Conservation (phyloP, 352 stramenopile species). For the Globisporangium solare region DNA sequence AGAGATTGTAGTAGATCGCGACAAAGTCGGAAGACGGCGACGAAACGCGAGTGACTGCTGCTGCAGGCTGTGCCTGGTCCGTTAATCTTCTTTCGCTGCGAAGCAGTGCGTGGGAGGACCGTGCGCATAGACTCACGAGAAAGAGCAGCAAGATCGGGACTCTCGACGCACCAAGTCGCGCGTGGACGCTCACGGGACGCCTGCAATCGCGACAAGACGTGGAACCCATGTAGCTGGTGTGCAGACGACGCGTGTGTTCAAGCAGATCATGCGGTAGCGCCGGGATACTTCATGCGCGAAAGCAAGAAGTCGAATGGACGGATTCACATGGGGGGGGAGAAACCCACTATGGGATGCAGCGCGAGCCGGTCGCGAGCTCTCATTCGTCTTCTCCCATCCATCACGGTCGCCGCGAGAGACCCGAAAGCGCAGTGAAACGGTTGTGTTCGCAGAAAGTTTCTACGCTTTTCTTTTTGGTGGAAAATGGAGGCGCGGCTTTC, state of each 20-base stretch:
- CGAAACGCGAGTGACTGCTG: neutral
- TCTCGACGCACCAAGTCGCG: neutral
- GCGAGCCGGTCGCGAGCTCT: neutral
- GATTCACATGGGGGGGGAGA: no score
- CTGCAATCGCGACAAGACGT: neutral
- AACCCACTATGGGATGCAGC: neutral
- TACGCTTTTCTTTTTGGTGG: neutral
- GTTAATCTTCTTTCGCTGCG: neutral
- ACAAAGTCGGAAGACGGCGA: slow-evolving; percentile 7
- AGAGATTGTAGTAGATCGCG: slow-evolving; percentile 4
- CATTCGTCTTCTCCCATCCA: neutral
- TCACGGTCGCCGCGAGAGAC: neutral
- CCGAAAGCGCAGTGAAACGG: neutral
- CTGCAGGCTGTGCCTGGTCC: neutral
- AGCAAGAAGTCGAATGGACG: slow-evolving; percentile 1
- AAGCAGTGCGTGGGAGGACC: neutral
- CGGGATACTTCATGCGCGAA: neutral
- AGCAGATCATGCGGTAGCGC: no score
- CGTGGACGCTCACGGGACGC: neutral
- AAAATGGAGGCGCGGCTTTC: no score
- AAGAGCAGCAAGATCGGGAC: neutral
- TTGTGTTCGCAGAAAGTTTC: neutral
- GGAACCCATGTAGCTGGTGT: neutral
- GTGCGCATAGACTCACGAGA: neutral
- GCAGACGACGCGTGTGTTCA: neutral